These are phyloP conservation scores for Leucosporidium yakuticum DNA, from an alignment of 768 basidiomycete genomes.

Conservation along the genomic window DNA sequence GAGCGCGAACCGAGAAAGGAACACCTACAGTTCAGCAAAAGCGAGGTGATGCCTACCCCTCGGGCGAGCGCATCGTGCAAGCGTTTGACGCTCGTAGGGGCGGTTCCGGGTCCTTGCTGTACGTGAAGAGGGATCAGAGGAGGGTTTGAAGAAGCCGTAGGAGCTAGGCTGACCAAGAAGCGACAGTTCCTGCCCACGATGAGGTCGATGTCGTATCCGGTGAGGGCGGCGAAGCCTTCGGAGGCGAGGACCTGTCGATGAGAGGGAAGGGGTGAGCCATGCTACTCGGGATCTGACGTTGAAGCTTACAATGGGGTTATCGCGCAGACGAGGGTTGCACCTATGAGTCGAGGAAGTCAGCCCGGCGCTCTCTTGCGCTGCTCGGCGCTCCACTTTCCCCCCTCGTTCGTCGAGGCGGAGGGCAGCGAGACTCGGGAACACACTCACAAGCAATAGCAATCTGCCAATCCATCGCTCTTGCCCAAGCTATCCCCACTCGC, in stretches of 20 bases:
- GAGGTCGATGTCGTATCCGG: conserved; percentile 10
- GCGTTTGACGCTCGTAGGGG: conserved; percentile 1
- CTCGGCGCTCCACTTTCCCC: background rate
- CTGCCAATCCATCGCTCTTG: conserved; percentile 7
- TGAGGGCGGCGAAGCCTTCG: conserved; percentile 19
- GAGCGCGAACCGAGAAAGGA: background rate
- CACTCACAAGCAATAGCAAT: conserved; percentile 24
- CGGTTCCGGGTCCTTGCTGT: conserved; percentile 26
- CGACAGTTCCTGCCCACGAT: conserved; percentile 30
- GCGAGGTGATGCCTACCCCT: conserved; percentile 13
- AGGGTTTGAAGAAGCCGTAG: background rate
- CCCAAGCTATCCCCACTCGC: background rate
- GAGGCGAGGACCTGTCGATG: conserved; percentile 4
- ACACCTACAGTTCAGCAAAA: conserved; percentile 21
- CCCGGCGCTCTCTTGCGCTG: conserved; percentile 12
- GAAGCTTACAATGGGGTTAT: conserved; percentile 17
- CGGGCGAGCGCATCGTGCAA: conserved; percentile 18
- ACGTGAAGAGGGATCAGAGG: background rate
- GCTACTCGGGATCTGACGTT: too few relatives aligned
- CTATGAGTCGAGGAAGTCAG: background rate
- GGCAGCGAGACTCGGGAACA: background rate
- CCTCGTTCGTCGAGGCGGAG: background rate
- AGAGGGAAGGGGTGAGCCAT: background rate
- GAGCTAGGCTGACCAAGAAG: background rate
- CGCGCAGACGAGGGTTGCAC: background rate